Evolutionary conservation across 1,284 basidiomycete genomes (phyloP), one percentile per base, ranked within the genome.

Genomic region (Mycena sp.): DNA sequence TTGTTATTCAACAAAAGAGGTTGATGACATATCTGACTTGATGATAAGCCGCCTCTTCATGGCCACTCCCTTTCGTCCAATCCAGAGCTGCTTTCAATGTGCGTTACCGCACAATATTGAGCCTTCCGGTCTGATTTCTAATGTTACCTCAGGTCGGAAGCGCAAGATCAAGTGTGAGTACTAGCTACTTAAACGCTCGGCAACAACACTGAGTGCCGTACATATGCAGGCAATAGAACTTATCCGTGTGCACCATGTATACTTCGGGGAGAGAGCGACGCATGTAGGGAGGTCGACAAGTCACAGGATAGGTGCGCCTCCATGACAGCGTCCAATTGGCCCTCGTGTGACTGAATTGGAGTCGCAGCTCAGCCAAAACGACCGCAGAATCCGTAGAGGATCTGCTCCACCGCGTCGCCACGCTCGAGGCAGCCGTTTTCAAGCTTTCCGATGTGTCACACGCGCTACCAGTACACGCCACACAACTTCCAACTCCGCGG

Each of bases 41-140:
- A n/a, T n/a, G n/a, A n/a, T n/a, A n/a, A n/a, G n/a, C n/a, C n/a
- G n/a, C n/a, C n/a, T n/a, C n/a, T 35, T 14, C 25, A 61, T 61
- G 58, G 37, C 51, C 17, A 51, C 60, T 25, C 52, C 54, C 7
- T 57, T 54, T 63, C 61, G 61, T 37, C 61, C 61, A 30, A 63
- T 63, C 11, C 61, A 63, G 37, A 63, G 61, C 41, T 63, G 61
- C 14, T 63, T 63, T 29, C 61, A 63, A 46, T 63, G 61, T 57
- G 9, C n/a, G 44, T 32, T 21, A 7, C 12, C 2, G 3, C 9
- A n/a, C 10, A 21, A 43, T 12, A 43, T 11, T 21, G 26, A 2
- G 11, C 32, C 16, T 25, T 25, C 6, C 1, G n/a, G n/a, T 29
- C 17, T 29, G 35, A 35, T 29, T 35, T 1, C 17, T 51, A 30